Conservation (phyloP, 2,329 filamentous ascomycete genomes). For the Neofusicoccum laricinum region DNA sequence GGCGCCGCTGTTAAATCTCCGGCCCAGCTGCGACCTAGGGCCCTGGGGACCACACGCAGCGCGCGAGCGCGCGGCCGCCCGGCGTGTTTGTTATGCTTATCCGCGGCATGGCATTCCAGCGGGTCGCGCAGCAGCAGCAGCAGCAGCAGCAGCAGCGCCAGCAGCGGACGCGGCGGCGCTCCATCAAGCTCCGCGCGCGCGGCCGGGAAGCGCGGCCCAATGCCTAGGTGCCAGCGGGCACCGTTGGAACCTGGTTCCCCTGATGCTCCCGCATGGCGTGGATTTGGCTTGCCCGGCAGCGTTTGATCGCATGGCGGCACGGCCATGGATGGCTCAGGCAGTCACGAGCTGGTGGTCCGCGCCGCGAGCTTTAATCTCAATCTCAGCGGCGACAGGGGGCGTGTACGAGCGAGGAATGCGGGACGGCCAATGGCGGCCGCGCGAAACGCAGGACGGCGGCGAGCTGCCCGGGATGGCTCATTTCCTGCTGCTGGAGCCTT, state of each 20-base stretch:
- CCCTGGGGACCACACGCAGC: not conserved
- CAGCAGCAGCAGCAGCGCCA: too few species aligned
- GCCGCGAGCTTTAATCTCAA: conserved; percentile 16
- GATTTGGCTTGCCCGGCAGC: not conserved
- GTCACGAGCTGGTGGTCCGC: conserved; percentile 13
- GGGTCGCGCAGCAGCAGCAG: too few species aligned
- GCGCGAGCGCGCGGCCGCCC: not conserved
- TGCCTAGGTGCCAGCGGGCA: not conserved
- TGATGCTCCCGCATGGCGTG: conserved; percentile 11
- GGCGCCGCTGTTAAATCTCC: conserved; percentile 12
- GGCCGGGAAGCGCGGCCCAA: not conserved
- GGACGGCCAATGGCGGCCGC: conserved; percentile 7
- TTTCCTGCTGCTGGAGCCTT: not conserved
- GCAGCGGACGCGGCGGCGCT: not conserved
- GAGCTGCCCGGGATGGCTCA: conserved; percentile 11
- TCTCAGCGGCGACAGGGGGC: conserved; percentile 15
- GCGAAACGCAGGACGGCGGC: conserved; percentile 13
- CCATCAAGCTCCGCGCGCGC: not conserved
- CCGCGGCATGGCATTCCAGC: too few species aligned
- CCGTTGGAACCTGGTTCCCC: conserved; percentile 12
- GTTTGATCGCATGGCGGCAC: conserved; percentile 14
- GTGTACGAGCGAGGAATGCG: conserved; percentile 12
- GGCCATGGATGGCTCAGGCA: not conserved
- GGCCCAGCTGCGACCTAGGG: conserved; percentile 1
- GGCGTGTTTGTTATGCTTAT: too few species aligned